Percentiles rank a stretch among this genome's conserved stretches.
These are phyloP conservation scores for Syzygium jambos DNA, from an alignment of 345 rosid species.

Conservation along the genomic window DNA sequence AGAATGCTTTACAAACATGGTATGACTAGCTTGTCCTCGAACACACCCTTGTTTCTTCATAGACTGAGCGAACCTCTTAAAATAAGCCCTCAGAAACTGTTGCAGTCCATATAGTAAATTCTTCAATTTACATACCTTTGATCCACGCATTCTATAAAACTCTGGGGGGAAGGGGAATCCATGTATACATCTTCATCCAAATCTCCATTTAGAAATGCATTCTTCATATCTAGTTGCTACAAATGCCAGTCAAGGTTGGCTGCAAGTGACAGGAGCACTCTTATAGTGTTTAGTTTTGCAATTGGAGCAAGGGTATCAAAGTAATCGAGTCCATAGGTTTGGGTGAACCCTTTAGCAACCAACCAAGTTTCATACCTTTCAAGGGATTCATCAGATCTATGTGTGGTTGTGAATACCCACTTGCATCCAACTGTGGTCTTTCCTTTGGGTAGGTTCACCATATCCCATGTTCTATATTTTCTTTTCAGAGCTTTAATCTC, in stretches of 20 bases:
- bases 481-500: neutral
- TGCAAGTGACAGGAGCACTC: neutral
- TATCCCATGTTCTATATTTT: neutral
- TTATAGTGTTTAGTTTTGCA: neutral
- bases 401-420: neutral
- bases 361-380: neutral
- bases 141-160: fast-evolving
- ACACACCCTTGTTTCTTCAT: neutral
- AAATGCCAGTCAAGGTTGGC: neutral
- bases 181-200: neutral
- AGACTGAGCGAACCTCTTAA: neutral
- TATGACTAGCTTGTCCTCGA: neutral
- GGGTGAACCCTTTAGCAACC: neutral
- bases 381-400: neutral
- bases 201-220: conserved; percentile 1
- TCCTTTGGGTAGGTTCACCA: neutral
- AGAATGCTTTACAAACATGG: neutral
- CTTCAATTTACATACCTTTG: neutral
- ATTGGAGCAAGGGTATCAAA: neutral
- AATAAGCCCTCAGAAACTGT: neutral
- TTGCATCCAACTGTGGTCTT: neutral
- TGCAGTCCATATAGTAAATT: neutral
- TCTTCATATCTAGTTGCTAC: neutral
- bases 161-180: no score
- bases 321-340: neutral